phyloP scores from a whole-genome alignment of 2,329 filamentous ascomycete genomes.

The Paecilomyces variotii region DNA sequence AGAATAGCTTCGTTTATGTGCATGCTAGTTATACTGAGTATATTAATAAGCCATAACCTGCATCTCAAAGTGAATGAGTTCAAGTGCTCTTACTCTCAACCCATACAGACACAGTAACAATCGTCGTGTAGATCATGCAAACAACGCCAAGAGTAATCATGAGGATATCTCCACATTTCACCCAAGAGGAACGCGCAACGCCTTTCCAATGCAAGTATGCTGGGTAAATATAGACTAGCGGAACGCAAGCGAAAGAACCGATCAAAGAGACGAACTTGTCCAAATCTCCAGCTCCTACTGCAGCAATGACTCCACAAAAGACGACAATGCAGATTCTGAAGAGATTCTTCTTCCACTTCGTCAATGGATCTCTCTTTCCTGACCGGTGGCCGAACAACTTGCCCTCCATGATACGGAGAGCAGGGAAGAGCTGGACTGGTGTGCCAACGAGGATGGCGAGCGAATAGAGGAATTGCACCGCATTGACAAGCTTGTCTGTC shows the following conservation, averaged over 20 bases:
- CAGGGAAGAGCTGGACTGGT: constrained; percentile 92
- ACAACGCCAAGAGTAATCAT: constrained; percentile 57
- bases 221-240: constrained; percentile 93
- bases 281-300: constrained; percentile 83
- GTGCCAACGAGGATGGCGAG: constrained; percentile 93
- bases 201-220: constrained; percentile 61
- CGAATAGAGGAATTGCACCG: constrained; percentile 95
- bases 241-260: constrained; percentile 95
- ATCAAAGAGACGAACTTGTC: constrained; percentile 97
- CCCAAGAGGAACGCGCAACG: constrained; percentile 49
- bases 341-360: constrained; percentile 99
- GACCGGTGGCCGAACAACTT: constrained; percentile 86
- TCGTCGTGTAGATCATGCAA: constrained; percentile 65
- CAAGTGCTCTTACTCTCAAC: constrained; percentile 1
- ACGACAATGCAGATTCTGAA: constrained; percentile 92
- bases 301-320: constrained; percentile 78
- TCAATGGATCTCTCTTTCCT: constrained; percentile 94
- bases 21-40: background rate
- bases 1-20: no score
- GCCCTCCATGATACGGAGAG: constrained; percentile 93
- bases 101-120: constrained; percentile 46
- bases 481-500: constrained; percentile 90
- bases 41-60: background rate
- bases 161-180: constrained; percentile 51
- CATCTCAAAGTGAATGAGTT: background rate